These are phyloP conservation scores for Alternaria metachromatica DNA, from an alignment of 2,329 filamentous ascomycete genomes.

Conservation along the genomic window DNA sequence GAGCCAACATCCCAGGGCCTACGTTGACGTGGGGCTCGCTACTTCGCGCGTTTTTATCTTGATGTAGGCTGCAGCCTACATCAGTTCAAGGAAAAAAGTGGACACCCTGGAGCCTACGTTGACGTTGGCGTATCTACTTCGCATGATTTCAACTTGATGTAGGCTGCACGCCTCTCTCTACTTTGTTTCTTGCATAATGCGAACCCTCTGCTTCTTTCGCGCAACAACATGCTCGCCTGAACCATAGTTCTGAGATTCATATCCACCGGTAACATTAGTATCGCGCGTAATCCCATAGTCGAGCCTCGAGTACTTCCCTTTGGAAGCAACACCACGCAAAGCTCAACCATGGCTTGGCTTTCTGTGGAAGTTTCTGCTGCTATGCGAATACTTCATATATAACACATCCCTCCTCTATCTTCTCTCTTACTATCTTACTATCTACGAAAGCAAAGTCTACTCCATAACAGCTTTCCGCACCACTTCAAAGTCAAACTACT, in stretches of 20 bases:
- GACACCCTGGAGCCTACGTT: neutral
- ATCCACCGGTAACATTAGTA: neutral
- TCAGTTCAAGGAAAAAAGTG: neutral
- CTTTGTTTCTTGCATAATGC: neutral
- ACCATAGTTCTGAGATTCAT: neutral
- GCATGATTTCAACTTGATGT: neutral
- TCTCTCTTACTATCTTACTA: neutral
- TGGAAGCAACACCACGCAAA: rapidly evolving
- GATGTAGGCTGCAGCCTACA: neutral
- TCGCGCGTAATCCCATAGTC: neutral
- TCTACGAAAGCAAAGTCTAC: neutral
- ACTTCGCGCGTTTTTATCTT: neutral
- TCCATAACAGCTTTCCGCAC: neutral
- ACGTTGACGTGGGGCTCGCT: neutral
- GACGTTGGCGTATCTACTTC: neutral
- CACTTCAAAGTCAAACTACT: neutral
- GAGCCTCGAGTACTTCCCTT: neutral
- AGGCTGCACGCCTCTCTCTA: neutral
- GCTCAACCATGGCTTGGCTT: neutral
- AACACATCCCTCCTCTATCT: neutral
- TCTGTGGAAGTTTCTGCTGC: neutral
- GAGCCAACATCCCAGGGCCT: neutral
- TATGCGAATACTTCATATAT: neutral
- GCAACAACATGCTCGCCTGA: neutral
- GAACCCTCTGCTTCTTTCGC: neutral